Percentiles rank a stretch among this genome's conserved stretches.
Evolutionary conservation across 2,329 filamentous ascomycete genomes (phyloP).

Genomic region (Botrytis galanthina): DNA sequence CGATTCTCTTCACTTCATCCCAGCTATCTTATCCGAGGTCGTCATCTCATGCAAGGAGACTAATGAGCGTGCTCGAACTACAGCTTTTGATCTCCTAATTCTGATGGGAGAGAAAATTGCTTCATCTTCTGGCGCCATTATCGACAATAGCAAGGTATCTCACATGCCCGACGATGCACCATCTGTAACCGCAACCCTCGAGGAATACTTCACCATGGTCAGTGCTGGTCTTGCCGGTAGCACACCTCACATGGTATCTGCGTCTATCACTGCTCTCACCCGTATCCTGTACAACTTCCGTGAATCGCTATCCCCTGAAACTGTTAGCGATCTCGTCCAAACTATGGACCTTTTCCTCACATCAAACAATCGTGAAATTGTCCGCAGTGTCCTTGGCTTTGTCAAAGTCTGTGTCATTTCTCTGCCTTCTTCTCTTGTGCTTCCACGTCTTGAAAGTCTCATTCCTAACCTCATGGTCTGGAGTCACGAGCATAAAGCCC

Average conservation of each 20-base stretch:
- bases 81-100: conserved; percentile 86
- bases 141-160: conserved; percentile 82
- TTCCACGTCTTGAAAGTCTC: conserved; percentile 71
- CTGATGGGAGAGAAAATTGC: conserved; percentile 81
- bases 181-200: conserved; percentile 73
- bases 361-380: conserved; percentile 95
- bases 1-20: conserved; percentile 86
- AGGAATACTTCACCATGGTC: conserved; percentile 98
- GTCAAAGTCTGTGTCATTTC: conserved; percentile 94
- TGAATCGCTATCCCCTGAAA: conserved; percentile 62
- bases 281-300: conserved; percentile 94
- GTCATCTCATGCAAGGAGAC: conserved; percentile 97
- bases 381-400: conserved; percentile 90
- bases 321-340: conserved; percentile 80
- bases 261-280: conserved; percentile 91
- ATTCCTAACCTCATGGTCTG: conserved; percentile 91
- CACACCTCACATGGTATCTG: conserved; percentile 95
- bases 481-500: conserved; percentile 97
- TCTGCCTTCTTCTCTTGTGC: conserved; percentile 74
- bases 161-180: conserved; percentile 83
- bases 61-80: conserved; percentile 88
- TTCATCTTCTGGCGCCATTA: conserved; percentile 62
- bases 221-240: conserved; percentile 90
- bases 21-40: conserved; percentile 85
- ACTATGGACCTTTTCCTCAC: conserved; percentile 96